Base-by-base conservation (phyloP, 176 grass and related monocot species). In the Puccinellia tenuiflora region DNA sequence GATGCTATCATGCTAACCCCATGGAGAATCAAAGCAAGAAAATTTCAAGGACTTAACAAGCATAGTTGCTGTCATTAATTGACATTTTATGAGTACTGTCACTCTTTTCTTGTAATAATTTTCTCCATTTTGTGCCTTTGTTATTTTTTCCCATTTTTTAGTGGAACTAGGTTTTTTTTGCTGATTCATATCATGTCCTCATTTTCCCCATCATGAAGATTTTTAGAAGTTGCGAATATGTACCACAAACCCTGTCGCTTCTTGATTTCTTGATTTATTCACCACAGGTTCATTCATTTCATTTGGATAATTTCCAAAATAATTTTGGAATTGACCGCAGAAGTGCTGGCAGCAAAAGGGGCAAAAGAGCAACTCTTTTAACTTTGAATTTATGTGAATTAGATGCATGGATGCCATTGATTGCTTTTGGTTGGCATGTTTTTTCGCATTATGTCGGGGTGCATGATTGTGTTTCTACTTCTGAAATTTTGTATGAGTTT, bases 241-340 rank as follows among this genome's bases (percentile, higher is more conserved):
- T 55, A 57, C 40, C 40, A 70, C 14, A 86, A 84, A 79, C 68
- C 79, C 59, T 67, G 33, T 83, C 77, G 75, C 84, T 87, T 67
- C 85, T 90, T 87, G 84, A 84, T 87, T 90, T 39, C 48, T 87
- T 90, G 18, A 80, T 73, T 84, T 87, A 87, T 90, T 84, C 68
- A 79, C 50, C 68, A 90, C 75, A 90, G 80, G 84, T 84, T 83
- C 42, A 82, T 86, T 54, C 79, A 78, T 82, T 86, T 86, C 74
- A 9, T 86, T 79, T 60, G 80, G 67, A 83, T 86, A 68, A 81
- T 81, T 68, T 77, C 84, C 80, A 68, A 87, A 90, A 75, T 80
- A 61, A 46, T 87, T 75, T 87, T 79, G 80, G 75, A 77, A 83
- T 79, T 76, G 84, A 87, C 85, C 47, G 10, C 57, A 60, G 80